phyloP scores from a whole-genome alignment of 257 asterid genomes.

The Ballota nigra region DNA sequence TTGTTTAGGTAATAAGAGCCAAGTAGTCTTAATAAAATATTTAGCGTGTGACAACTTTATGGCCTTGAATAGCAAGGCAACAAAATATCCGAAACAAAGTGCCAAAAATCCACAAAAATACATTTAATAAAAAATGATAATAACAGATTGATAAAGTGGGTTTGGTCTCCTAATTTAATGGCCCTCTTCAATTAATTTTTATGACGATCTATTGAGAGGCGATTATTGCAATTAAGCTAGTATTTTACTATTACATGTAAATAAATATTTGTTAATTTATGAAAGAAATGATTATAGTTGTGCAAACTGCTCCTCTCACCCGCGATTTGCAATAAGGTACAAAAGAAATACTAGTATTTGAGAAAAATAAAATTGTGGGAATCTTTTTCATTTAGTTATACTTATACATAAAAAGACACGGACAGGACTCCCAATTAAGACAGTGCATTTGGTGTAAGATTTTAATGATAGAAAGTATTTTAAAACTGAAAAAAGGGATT shows the following conservation, averaged over 20 bases:
- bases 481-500: too few species aligned
- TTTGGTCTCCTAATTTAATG: neutral
- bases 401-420: neutral
- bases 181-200: neutral
- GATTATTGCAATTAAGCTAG: too few species aligned
- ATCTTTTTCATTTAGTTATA: neutral
- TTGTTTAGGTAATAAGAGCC: neutral
- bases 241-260: too few species aligned
- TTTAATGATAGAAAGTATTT: too few species aligned
- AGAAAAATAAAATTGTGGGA: neutral
- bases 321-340: neutral
- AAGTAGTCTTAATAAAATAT: neutral
- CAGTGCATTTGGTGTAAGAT: neutral
- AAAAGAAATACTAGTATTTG: too few species aligned
- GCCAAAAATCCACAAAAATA: neutral
- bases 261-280: too few species aligned
- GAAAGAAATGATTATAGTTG: too few species aligned
- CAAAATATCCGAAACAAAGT: slow-evolving; percentile 11
- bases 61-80: neutral
- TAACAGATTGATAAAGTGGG: neutral
- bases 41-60: neutral
- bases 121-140: neutral
- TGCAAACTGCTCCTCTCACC: too few species aligned
- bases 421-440: neutral
- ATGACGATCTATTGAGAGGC: neutral